Percentiles rank a stretch among this genome's conserved stretches.
These are phyloP conservation scores for Gigaspora rosea DNA, from an alignment of 192 early-diverging fungal genomes.

Conservation along the genomic window DNA sequence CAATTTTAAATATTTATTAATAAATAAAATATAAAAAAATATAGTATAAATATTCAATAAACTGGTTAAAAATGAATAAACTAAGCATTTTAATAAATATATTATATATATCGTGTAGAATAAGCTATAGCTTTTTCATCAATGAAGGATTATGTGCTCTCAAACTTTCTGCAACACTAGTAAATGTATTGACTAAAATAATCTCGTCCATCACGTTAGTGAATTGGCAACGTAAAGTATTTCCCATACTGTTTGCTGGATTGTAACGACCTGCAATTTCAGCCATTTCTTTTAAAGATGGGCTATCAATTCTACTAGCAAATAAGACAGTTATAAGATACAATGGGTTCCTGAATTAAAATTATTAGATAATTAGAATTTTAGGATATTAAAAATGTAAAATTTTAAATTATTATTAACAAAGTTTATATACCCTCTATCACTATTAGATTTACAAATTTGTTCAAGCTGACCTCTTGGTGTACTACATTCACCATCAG, in stretches of 20 bases:
- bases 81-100: no score
- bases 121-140: not conserved
- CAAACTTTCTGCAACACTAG: constrained; percentile 6
- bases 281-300: constrained; percentile 19
- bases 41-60: no score
- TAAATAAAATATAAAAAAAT: no score
- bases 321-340: constrained; percentile 26
- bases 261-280: constrained; percentile 9
- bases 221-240: not conserved
- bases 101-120: not conserved
- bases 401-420: no score
- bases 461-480: not conserved
- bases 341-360: not conserved
- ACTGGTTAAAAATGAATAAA: no score
- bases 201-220: not conserved
- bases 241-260: not conserved
- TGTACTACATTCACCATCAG: constrained; percentile 10
- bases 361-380: not conserved
- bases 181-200: not conserved
- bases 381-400: not conserved
- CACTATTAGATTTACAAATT: not conserved
- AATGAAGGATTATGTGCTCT: not conserved
- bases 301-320: not conserved
- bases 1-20: no score
- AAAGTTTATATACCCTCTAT: constrained; percentile 2